A percentile compares a stretch with the other conserved stretches of the same genome.
These are phyloP conservation scores for Aspergillus niger DNA, from an alignment of 2,329 filamentous ascomycete genomes.

Conservation along the genomic window DNA sequence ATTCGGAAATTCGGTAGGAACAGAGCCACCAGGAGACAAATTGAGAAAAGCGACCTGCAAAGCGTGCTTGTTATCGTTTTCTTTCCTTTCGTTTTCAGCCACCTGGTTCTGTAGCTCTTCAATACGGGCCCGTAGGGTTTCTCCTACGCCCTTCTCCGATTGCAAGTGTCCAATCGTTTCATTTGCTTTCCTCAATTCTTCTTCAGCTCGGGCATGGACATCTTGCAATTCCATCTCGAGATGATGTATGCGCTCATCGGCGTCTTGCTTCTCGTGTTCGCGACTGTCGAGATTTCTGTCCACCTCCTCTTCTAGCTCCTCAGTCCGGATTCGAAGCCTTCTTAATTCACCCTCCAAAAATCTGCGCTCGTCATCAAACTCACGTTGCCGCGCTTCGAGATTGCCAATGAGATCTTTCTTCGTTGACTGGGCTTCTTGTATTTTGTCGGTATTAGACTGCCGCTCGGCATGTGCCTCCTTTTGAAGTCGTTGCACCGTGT, in stretches of 20 bases:
- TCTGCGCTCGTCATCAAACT: slow-evolving; percentile 83
- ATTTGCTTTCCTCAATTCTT: slow-evolving; percentile 41
- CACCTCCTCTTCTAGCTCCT: slow-evolving; percentile 90
- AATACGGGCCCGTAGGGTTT: slow-evolving; percentile 39
- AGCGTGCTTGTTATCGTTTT: slow-evolving; percentile 55
- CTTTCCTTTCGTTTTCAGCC: slow-evolving; percentile 54
- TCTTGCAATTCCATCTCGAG: slow-evolving; percentile 73
- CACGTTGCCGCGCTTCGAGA: slow-evolving; percentile 86
- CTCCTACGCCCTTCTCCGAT: slow-evolving; percentile 54
- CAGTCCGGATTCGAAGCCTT: slow-evolving; percentile 72
- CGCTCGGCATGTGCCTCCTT: slow-evolving; percentile 66
- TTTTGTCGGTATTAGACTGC: slow-evolving; percentile 63
- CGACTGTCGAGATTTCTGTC: slow-evolving; percentile 80
- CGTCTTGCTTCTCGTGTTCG: slow-evolving; percentile 74
- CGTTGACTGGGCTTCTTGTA: slow-evolving; percentile 85
- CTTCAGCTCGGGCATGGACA: slow-evolving; percentile 51
- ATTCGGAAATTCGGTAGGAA: slow-evolving; percentile 59
- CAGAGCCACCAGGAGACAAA: slow-evolving; percentile 55
- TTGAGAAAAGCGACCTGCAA: slow-evolving; percentile 63
- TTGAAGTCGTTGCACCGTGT: slow-evolving; percentile 66
- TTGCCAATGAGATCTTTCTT: slow-evolving; percentile 95
- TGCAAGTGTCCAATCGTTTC: slow-evolving; percentile 61
- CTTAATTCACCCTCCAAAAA: slow-evolving; percentile 80
- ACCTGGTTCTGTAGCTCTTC: slow-evolving; percentile 56
- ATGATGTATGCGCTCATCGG: slow-evolving; percentile 67